Evolutionary conservation across 768 basidiomycete species (phyloP), one percentile per base, ranked within the genome.

Genomic region (Solioccasus polychromus): DNA sequence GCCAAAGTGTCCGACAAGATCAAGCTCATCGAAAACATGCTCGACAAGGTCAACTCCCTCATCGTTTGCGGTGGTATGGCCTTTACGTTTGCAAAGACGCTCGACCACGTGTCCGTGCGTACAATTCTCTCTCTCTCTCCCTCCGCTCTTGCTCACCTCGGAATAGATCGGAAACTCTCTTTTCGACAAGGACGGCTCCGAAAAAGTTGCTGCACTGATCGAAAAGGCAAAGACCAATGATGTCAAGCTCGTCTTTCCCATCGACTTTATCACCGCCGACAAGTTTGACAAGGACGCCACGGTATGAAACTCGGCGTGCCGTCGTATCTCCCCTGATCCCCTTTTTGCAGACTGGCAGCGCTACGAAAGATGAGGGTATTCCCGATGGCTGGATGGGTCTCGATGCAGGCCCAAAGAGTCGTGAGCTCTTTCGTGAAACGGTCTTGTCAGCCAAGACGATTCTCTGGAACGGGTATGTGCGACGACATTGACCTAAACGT

Each of bases 1-100:
- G 95, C 95, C 44, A 99, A 99, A 73, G 92, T 99, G 36, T 95
- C 92, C 15, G 95, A 99, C 73, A 99, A 99, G 75, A 96, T 99
- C 57, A 90, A 93, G 66, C 75, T 99, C 47, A 99, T 99, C 65
- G 94, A 99, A 59, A 96, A 96, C 76, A 88, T 99, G 88, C 76
- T 99, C 55, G 95, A 97, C 74, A 94, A 98, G 80, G 95, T 98
- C 69, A 75, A 99, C 71, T 89, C 88, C 19, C 74, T 99, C 54
- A 97, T 99, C 66, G 89, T 99, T 57, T 88, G 92, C 53, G 95
- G 95, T 61, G 95, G 95, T 23, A 99, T 99, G 95, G 90, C 92
- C 28, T 99, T 96, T 73, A 99, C 95, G 46, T 99, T 99, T 80
- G 92, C 94, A 71, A 98, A 97, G 75, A 88, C 84, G 6, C 75